Conservation (phyloP, 2,329 filamentous ascomycete species). For the Colletotrichum sansevieriae region DNA sequence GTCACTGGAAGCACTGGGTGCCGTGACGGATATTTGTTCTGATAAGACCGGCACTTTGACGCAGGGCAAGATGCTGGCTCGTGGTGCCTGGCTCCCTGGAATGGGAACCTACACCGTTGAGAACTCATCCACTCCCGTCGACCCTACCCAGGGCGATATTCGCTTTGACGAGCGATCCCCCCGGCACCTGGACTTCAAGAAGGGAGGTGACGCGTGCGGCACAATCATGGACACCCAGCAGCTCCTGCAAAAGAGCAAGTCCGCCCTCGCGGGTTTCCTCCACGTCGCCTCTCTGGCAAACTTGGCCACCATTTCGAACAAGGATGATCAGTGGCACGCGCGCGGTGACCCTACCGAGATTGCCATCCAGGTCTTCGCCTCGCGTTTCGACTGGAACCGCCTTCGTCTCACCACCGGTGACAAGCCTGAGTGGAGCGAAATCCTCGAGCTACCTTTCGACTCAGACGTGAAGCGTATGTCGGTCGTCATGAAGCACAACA, state of each 20-base stretch:
- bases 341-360: constrained; percentile 75
- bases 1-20: constrained; percentile 57
- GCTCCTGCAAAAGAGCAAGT: constrained; percentile 46
- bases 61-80: constrained; percentile 40
- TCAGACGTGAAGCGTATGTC: constrained; percentile 42
- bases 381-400: constrained; percentile 70
- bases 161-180: constrained; percentile 47
- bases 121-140: constrained; percentile 59
- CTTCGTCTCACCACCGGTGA: constrained; percentile 55
- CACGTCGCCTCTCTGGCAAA: constrained; percentile 70
- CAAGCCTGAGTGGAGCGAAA: constrained; percentile 61
- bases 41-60: constrained; percentile 45
- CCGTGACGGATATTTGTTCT: constrained; percentile 58
- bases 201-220: constrained; percentile 37
- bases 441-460: constrained; percentile 59
- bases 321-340: constrained; percentile 62
- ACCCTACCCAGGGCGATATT: constrained; percentile 60
- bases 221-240: constrained; percentile 41
- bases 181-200: constrained; percentile 19
- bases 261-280: constrained; percentile 61
- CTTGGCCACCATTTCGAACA: constrained; percentile 67
- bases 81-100: constrained; percentile 32
- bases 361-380: constrained; percentile 75
- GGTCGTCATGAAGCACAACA: constrained; percentile 40
- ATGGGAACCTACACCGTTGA: constrained; percentile 43